Conservation (phyloP, 208 protist species). For the Endotrypanum monterogeii region DNA sequence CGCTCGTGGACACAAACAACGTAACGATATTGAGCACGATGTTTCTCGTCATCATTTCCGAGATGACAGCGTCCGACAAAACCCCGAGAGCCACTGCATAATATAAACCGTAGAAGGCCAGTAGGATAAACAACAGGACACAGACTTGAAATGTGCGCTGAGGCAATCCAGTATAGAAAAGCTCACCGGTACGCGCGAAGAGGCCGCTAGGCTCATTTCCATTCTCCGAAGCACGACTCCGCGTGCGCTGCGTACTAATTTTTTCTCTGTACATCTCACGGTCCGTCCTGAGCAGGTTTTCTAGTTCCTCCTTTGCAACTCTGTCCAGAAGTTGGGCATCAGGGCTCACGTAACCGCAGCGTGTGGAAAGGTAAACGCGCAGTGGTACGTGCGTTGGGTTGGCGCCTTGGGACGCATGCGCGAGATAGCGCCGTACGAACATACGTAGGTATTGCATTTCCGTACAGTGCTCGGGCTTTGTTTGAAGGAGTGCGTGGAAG, state of each 20-base stretch:
- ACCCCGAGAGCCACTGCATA: slow-evolving; percentile 5
- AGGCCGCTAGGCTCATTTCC: slow-evolving; percentile 29
- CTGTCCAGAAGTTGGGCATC: slow-evolving; percentile 44
- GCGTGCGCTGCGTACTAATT: background rate
- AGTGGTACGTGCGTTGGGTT: slow-evolving; percentile 60
- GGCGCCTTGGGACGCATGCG: slow-evolving; percentile 68
- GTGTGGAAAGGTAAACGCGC: slow-evolving; percentile 45
- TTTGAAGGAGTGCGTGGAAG: slow-evolving; percentile 66
- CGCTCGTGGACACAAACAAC: slow-evolving; percentile 7
- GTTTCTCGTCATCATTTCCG: background rate
- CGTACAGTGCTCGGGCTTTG: slow-evolving; percentile 37
- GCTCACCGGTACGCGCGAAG: slow-evolving; percentile 51
- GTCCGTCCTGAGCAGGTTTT: slow-evolving; percentile 47
- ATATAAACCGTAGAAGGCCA: slow-evolving; percentile 13
- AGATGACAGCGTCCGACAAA: background rate
- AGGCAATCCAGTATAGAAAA: slow-evolving; percentile 63
- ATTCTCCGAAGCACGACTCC: background rate
- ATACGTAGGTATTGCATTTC: slow-evolving; percentile 85
- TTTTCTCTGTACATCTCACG: slow-evolving; percentile 17
- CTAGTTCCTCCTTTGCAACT: slow-evolving; percentile 60
- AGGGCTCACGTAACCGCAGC: slow-evolving; percentile 37
- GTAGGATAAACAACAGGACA: slow-evolving; percentile 38
- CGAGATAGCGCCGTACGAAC: slow-evolving; percentile 79
- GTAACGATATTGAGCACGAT: slow-evolving; percentile 2
- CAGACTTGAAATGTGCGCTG: slow-evolving; percentile 45